These are phyloP conservation scores for Aspergillus caelatus DNA, from an alignment of 2,329 filamentous ascomycete species.

Conservation along the genomic window DNA sequence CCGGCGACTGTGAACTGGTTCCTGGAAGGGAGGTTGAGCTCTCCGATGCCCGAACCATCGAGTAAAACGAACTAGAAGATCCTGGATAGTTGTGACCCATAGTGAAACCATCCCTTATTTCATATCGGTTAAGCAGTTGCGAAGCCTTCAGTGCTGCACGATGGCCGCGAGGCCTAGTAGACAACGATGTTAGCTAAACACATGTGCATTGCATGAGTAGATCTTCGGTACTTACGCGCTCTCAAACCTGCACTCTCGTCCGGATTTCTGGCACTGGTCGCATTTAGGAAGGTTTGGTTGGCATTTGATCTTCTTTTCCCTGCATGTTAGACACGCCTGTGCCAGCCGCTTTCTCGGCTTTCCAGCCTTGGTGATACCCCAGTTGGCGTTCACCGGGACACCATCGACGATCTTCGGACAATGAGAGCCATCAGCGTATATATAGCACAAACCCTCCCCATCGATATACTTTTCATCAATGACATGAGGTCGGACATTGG, in stretches of 20 bases:
- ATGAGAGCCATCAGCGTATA: conserved; percentile 82
- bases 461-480: conserved; percentile 56
- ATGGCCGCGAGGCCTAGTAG: conserved; percentile 37
- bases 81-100: conserved; percentile 23
- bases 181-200: neutral
- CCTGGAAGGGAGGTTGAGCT: conserved; percentile 35
- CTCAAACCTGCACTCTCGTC: conserved; percentile 80
- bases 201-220: neutral
- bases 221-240: conserved; percentile 70
- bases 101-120: conserved; percentile 25
- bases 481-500: conserved; percentile 34
- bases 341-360: conserved; percentile 89
- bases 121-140: conserved; percentile 25
- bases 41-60: conserved; percentile 32
- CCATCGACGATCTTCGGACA: conserved; percentile 85
- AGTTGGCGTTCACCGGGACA: conserved; percentile 83
- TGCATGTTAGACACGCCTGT: conserved; percentile 88
- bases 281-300: conserved; percentile 87
- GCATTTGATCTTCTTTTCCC: conserved; percentile 98
- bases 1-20: conserved; percentile 34
- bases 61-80: conserved; percentile 31
- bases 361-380: conserved; percentile 92
- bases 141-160: conserved; percentile 31
- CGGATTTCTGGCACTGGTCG: conserved; percentile 89
- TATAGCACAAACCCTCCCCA: conserved; percentile 79